These are phyloP conservation scores for Pyracantha coccinea DNA, from an alignment of 331 rosid genomes.

Conservation along the genomic window DNA sequence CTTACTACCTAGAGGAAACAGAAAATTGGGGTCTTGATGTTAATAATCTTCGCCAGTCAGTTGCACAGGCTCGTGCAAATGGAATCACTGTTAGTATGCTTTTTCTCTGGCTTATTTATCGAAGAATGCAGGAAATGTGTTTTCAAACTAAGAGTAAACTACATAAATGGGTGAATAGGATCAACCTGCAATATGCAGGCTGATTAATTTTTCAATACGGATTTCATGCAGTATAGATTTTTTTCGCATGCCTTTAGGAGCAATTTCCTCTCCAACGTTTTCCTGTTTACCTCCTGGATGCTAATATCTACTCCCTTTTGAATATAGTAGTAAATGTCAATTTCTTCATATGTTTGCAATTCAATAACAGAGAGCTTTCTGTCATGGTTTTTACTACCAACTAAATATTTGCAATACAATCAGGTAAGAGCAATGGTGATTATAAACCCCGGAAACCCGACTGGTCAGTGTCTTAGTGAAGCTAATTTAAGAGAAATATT, in stretches of 20 bases:
- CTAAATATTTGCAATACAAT: conserved; percentile 3
- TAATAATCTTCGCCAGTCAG: conserved; percentile 56
- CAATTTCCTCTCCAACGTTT: not conserved
- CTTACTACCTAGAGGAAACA: conserved; percentile 93
- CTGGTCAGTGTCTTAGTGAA: conserved; percentile 93
- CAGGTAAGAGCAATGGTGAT: conserved; percentile 99
- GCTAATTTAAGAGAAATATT: conserved; percentile 70
- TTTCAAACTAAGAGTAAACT: conserved; percentile 10
- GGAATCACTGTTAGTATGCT: conserved; percentile 64
- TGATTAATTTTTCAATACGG: conserved; percentile 3
- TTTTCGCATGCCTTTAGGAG: not conserved
- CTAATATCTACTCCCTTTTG: not conserved
- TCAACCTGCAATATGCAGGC: not conserved
- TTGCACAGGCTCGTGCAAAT: conserved; percentile 62
- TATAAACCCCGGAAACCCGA: conserved; percentile 95
- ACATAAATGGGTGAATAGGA: conserved; percentile 7
- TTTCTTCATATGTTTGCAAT: not conserved
- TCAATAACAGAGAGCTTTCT: not conserved
- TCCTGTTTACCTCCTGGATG: not conserved
- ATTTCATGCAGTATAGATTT: not conserved
- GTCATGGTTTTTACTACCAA: not conserved
- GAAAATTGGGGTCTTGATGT: conserved; percentile 96
- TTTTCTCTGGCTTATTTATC: conserved; percentile 7
- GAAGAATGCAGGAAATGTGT: conserved; percentile 2
- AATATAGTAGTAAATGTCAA: not conserved